phyloP scores from a whole-genome alignment of 139 green algal genomes.

The Coelastrella sp. region DNA sequence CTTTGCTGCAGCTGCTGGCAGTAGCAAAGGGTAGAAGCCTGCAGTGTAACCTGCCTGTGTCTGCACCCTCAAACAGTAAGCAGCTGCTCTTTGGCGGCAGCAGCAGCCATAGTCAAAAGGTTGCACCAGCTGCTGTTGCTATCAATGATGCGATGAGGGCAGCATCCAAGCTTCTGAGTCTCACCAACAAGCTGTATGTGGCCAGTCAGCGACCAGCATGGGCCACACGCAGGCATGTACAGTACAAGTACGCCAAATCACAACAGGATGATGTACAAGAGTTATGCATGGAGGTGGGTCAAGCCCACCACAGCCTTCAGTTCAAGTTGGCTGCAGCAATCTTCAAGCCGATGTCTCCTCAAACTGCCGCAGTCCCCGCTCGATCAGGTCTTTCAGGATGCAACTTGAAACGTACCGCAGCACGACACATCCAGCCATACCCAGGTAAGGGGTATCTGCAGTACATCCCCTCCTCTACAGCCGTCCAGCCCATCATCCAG shows the following conservation, averaged over 20 bases:
- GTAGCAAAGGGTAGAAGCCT: constrained; percentile 6
- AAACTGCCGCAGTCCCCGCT: not conserved
- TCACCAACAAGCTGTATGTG: not conserved
- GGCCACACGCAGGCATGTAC: no score
- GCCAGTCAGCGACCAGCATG: no score
- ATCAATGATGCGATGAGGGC: not conserved
- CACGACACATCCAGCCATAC: no score
- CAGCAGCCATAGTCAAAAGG: not conserved
- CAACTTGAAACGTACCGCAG: not conserved
- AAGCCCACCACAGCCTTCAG: not conserved
- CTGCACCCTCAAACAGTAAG: not conserved
- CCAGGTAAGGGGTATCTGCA: no score
- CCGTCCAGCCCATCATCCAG: not conserved
- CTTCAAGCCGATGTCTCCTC: not conserved
- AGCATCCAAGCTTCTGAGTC: not conserved
- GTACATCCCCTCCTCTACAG: not conserved
- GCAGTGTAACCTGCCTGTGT: not conserved
- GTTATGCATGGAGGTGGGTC: not conserved
- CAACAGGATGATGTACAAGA: not conserved
- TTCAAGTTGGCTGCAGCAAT: constrained; percentile 9
- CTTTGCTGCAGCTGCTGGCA: not conserved
- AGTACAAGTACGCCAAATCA: no score
- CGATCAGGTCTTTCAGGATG: not conserved
- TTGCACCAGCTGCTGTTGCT: not conserved
- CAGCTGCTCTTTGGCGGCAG: not conserved